Base-by-base conservation (phyloP, 139 green algal genomes). In the Coelastrella sp. region DNA sequence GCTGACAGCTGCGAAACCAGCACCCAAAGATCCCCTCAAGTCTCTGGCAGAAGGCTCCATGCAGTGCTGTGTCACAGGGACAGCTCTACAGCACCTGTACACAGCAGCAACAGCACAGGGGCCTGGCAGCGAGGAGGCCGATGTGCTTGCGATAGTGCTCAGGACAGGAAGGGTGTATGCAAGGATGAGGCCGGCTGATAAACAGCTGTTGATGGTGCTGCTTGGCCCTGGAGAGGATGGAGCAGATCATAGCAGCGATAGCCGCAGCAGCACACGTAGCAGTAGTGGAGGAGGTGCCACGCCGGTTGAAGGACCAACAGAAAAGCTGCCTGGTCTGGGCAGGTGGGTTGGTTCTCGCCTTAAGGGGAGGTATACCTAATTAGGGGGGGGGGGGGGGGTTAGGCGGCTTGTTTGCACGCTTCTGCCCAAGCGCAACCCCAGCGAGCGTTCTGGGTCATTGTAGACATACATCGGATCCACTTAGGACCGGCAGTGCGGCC, bases 221-320 rank as follows among this genome's bases (percentile, higher is more conserved):
- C 74, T 85, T 32, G 23, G 32, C 16, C 60, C 74, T 8, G 83
- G 87, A 74, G 74, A 90, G 80, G 4, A 80, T 56, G 59, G 57
- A 47, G 56, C 60, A 68, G 87, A 4, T 16, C 2, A 11, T 71
- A 7, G 11, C 64, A 71, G 64, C 64, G 64, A 11, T 14, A 7
- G 64, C 11, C 11, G 16, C 64, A 71, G 64, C 4, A 47, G 32
- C 32, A 47, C 32, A 47, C 32, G 32, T 47, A 47, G 32, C 32
- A 47, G 32, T 47, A 47, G 32, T 47, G 32, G 32, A 47, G 32
- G 32, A 47, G 32, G 32, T 47, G 32, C 32, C 1, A 1, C 32
- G 1, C 32, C 32, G 1, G 1, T 47, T 47, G 32, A 47, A 1
- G 32, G 32, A 2, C 32, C 32, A 47, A 47, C 13, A 7, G 11